Evolutionary conservation across 768 basidiomycete genomes (phyloP), one percentile per base, ranked within the genome.

Genomic region (Kwoniella heveanensis): DNA sequence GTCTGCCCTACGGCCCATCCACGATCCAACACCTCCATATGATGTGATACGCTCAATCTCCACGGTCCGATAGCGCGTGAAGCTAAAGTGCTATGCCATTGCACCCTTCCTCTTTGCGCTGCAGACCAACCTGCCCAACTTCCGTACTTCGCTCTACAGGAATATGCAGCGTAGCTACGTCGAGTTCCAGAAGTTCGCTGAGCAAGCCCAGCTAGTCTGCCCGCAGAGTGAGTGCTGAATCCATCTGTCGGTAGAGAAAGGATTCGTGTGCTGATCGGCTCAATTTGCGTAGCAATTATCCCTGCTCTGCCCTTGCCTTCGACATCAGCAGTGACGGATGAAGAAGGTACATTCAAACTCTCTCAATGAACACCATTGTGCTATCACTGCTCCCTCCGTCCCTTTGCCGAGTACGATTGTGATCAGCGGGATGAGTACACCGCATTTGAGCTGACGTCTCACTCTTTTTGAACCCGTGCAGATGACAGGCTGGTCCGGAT

Each of bases 251-350:
- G 39, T 30, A n/a, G 15, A 3, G 39, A 44, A 44, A 44, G 32
- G 32, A 13, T 10, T 44, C 36, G 29, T n/a, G 17, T 22, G 26
- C n/a, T 54, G 27, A 13, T 8, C 46, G 17, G 8, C 51, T 15
- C 17, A 1, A 19, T 47, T 29, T 19, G 3, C 17, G 6, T 46
- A 80, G 79, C 94, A 26, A 96, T 99, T 71, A 84, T 97, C 17
- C 92, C 96, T 8, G 96, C 96, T 3, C 85, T 99, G 15, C 96
- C 96, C 1, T 85, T 98, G n/a, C 87, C 94, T 0, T 92, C 95
- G 69, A 97, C 94, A 0, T 97, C 94, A 13, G 96, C 96, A 1
- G 89, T 92, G 25, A 93, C 92, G 13, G 96, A 98, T 74, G 96
- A 98, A 81, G 96, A 98, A 81, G 83, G 82, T 83, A 30, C 39